Evolutionary conservation across 345 rosid species (phyloP), one percentile per base, ranked within the genome.

Genomic region (Salix exigua): DNA sequence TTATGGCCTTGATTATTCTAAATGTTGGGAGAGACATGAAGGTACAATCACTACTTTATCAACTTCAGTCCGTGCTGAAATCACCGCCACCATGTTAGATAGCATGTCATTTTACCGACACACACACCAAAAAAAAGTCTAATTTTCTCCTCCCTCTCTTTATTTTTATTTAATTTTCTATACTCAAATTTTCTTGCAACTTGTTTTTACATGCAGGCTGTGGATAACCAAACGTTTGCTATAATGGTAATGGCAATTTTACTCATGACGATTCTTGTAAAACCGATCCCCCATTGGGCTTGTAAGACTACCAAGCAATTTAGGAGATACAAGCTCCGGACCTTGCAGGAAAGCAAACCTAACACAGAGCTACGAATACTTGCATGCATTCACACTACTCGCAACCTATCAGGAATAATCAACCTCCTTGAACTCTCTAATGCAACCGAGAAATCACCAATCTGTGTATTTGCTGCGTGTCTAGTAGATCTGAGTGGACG

Each of bases 401-500:
- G 40, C 55, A 75, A 75, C 14, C 13, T 75, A 18, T 58, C 78
- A 37, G 73, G 73, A 5, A 53, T 75, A 2, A 38, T 53, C n/a
- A 75, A 66, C 35, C 78, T 75, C 51, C 64, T 75, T 5, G 71
- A 75, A 48, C 28, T n/a, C 35, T 75, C 78, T 0, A 66, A 75
- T 14, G 40, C 78, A 0, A 75, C 71, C 19, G 48, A 50, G 28
- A 42, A 75, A 33, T 65, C 71, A 46, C 78, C 78, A 10, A 75
- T 75, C 5, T 14, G 66, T 14, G 72, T 86, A 66, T 82, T 80
- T 1, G 92, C 89, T 1, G 70, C 84, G 70, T 94, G 89, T 77
- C 82, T 92, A 6, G 84, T 91, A 7, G 92, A 88, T 79, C 88
- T 89, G 69, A 82, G 86, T 1, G 78, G 79, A 72, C 82, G 90